Base-by-base conservation (phyloP, 139 green algal genomes). In the Tetratostichococcus sp. region DNA sequence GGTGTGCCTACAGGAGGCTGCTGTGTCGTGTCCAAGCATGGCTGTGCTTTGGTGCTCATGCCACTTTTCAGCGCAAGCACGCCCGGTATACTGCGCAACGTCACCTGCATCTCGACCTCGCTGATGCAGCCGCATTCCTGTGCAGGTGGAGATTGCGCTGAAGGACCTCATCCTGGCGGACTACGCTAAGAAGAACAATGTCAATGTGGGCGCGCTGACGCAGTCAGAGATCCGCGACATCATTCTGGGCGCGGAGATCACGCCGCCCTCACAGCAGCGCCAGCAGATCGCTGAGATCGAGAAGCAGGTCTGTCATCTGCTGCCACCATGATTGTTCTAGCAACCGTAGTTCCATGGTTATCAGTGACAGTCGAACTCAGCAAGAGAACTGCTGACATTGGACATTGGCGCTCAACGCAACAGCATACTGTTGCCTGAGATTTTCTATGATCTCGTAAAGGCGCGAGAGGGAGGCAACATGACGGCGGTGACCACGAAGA, bases 111-210 rank as follows among this genome's bases (percentile, higher is more conserved):
- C n/a, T n/a, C n/a, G n/a, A n/a, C n/a, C 39, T 50, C 39, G 39
- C 39, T 50, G 39, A 6, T 21, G 39, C 39, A 50, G 6, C 8
- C 11, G 39, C 39, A 6, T 6, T 50, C 39, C 39, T 6, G 39
- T 72, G 35, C 80, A 87, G 82, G 87, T 94, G 33, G 93, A 97
- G 83, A 91, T 96, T 65, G 93, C 93, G 67, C 85, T 97, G n/a
- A 97, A 97, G 90, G 96, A 99, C 78, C 89, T 99, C 28, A 99
- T 99, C 79, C 82, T 99, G 76, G 93, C 90, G 6, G 96, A 99
- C 86, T 99, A 99, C 83, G 88, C 93, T 73, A 97, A 98, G 89
- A 99, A 99, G 89, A 99, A 98, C 92, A 98, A 98, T 75, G 96
- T 99, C 72, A 98, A 98, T 81, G 91, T 96, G 78, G 87, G 85